A percentile compares a stretch with the other conserved stretches of the same genome.
phyloP scores from a whole-genome alignment of 1,284 basidiomycete genomes.

The Leucoagaricus sp. region DNA sequence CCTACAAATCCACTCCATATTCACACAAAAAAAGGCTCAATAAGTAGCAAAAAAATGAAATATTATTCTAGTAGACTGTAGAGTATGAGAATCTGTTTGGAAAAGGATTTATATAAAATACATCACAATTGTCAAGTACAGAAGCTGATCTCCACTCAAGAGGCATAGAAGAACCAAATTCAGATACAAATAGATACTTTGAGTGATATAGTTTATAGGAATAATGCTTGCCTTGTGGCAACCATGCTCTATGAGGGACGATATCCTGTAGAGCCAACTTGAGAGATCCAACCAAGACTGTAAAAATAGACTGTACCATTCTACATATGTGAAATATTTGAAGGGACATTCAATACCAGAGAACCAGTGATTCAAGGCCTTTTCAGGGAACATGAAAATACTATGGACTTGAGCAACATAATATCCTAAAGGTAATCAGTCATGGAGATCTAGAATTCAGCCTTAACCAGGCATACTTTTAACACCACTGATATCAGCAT shows the following conservation, averaged over 20 bases:
- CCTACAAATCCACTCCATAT: too few relatives aligned
- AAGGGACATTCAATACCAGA: constrained; percentile 1
- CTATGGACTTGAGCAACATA: constrained; percentile 23
- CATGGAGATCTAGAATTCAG: too few relatives aligned
- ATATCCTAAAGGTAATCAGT: neutral
- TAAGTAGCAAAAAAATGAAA: too few relatives aligned
- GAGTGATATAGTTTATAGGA: constrained; percentile 2
- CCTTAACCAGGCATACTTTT: neutral
- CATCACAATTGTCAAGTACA: neutral
- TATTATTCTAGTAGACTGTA: neutral
- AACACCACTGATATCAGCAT: constrained; percentile 1
- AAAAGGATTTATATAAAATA: constrained; percentile 9
- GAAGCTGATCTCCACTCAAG: neutral
- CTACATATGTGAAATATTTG: constrained; percentile 22
- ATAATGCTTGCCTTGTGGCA: constrained; percentile 1
- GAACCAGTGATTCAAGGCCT: neutral
- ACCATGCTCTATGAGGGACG: neutral
- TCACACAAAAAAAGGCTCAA: too few relatives aligned
- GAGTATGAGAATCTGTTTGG: neutral
- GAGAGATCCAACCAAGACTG: neutral
- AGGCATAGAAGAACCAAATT: constrained; percentile 8
- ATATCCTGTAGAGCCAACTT: neutral
- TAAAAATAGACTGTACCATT: constrained; percentile 30
- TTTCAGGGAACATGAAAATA: constrained; percentile 25
- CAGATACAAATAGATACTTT: constrained; percentile 11